A percentile compares a stretch with the other conserved stretches of the same genome.
These are phyloP conservation scores for Amorphotheca resinae DNA, from an alignment of 495 filamentous ascomycete genomes.

Conservation along the genomic window DNA sequence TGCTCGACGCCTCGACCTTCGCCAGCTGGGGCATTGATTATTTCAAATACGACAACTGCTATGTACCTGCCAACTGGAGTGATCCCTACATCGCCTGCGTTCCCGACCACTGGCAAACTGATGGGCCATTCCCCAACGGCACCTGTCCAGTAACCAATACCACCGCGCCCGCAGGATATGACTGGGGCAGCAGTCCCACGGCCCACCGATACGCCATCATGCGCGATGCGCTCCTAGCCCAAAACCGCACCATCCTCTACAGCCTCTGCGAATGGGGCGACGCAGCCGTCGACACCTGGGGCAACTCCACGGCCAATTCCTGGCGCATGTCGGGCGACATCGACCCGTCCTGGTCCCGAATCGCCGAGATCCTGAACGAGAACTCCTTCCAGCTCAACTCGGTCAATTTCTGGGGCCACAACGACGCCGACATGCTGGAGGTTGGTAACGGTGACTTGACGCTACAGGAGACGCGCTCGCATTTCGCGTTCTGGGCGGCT, in stretches of 20 bases:
- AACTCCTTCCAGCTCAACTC: slow-evolving; percentile 35
- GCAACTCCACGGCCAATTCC: slow-evolving; percentile 16
- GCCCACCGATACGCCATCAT: slow-evolving; percentile 19
- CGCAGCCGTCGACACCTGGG: slow-evolving; percentile 23
- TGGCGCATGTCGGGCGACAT: slow-evolving; percentile 28
- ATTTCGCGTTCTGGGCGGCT: slow-evolving; percentile 43
- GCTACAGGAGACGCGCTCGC: slow-evolving; percentile 29
- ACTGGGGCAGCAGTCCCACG: slow-evolving; percentile 13
- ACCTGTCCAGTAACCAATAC: slow-evolving; percentile 1
- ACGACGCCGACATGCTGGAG: slow-evolving; percentile 44
- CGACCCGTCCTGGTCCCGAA: slow-evolving; percentile 4
- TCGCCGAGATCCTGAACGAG: slow-evolving; percentile 31
- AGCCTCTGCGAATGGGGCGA: slow-evolving; percentile 27
- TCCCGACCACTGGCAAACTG: slow-evolving; percentile 1
- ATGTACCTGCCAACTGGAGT: slow-evolving; percentile 18
- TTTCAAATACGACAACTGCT: slow-evolving; percentile 64
- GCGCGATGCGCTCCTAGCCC: slow-evolving; percentile 23
- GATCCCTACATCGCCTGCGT: slow-evolving; percentile 12
- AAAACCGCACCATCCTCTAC: slow-evolving; percentile 26
- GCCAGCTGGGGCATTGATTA: slow-evolving; percentile 58
- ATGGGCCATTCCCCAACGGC: slow-evolving; percentile 2
- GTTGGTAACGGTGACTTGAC: slow-evolving; percentile 30
- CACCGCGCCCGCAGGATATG: slow-evolving; percentile 7
- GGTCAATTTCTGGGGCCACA: slow-evolving; percentile 40
- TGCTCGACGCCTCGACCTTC: slow-evolving; percentile 45